Percentiles rank a stretch among this genome's conserved stretches.
These are phyloP conservation scores for Amanita thiersii DNA, from an alignment of 768 basidiomycete species.

Conservation along the genomic window DNA sequence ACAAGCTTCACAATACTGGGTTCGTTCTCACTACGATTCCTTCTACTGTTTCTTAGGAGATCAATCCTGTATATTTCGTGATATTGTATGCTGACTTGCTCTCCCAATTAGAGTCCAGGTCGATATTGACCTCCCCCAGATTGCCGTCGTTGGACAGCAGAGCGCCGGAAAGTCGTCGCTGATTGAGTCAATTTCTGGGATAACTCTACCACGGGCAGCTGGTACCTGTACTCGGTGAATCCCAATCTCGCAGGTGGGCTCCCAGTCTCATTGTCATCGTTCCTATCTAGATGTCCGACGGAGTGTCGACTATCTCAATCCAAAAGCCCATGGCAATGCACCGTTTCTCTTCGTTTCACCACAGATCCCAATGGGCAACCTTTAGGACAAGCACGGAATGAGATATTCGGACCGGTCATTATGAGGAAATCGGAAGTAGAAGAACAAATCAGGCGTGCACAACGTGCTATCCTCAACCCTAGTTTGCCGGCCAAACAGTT, in stretches of 20 bases:
- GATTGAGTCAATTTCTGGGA: constrained; percentile 61
- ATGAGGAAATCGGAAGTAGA: constrained; percentile 47
- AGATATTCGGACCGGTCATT: constrained; percentile 41
- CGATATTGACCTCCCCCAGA: constrained; percentile 58
- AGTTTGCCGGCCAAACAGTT: constrained; percentile 24
- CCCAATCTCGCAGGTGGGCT: too few species aligned
- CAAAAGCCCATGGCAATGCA: constrained; percentile 37
- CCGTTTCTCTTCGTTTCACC: constrained; percentile 37
- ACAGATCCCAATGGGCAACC: constrained; percentile 30
- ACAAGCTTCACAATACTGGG: constrained; percentile 50
- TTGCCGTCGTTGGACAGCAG: constrained; percentile 59
- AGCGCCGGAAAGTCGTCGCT: constrained; percentile 64
- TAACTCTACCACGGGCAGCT: constrained; percentile 51
- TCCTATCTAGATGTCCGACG: constrained; percentile 39
- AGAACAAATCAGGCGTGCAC: constrained; percentile 58
- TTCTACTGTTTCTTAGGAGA: too few species aligned
- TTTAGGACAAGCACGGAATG: constrained; percentile 28
- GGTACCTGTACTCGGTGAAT: constrained; percentile 70
- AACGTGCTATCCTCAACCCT: constrained; percentile 60
- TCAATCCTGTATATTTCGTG: too few species aligned
- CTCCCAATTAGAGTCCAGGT: constrained; percentile 46
- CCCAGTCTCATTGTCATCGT: not conserved
- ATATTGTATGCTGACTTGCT: too few species aligned
- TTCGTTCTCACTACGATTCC: too few species aligned
- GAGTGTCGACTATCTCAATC: constrained; percentile 46